Conservation (phyloP, 768 basidiomycete species). For the Omphalotus guepiniiformis region DNA sequence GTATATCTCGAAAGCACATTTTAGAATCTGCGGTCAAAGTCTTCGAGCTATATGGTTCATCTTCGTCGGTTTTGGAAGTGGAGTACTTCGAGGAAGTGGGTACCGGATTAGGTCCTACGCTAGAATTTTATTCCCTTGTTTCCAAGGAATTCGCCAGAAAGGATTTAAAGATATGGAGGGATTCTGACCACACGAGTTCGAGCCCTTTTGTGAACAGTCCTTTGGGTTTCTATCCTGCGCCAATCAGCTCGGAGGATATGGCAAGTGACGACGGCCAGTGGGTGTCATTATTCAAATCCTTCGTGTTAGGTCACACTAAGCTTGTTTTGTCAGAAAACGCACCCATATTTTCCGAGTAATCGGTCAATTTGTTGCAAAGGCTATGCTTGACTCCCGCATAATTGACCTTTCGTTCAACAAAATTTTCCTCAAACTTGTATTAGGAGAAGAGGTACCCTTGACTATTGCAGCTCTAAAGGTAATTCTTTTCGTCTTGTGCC, state of each 20-base stretch:
- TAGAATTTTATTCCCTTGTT: conserved; percentile 98
- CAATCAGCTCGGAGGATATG: conserved; percentile 66
- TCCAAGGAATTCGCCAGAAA: conserved; percentile 91
- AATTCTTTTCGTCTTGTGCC: not conserved
- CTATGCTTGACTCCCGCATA: conserved; percentile 94
- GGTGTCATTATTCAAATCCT: conserved; percentile 24
- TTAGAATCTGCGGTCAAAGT: conserved; percentile 96
- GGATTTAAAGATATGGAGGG: conserved; percentile 89
- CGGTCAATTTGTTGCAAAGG: conserved; percentile 96
- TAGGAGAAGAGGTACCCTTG: conserved; percentile 82
- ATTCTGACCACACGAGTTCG: conserved; percentile 60
- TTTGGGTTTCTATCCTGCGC: conserved; percentile 83
- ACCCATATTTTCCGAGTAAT: conserved; percentile 85
- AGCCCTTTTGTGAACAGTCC: conserved; percentile 82
- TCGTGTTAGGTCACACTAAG: conserved; percentile 4
- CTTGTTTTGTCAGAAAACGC: conserved; percentile 53
- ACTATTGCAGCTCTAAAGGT: conserved; percentile 83
- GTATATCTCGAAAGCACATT: conserved; percentile 92
- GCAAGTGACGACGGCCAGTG: conserved; percentile 73
- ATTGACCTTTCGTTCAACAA: conserved; percentile 95
- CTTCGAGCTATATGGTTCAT: conserved; percentile 94
- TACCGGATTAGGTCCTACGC: conserved; percentile 93
- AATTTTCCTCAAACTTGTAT: conserved; percentile 86
- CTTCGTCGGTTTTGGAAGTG: conserved; percentile 90
- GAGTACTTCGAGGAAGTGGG: conserved; percentile 99